Conservation (phyloP, 441 rosid species). For the Syzygium malaccense region DNA sequence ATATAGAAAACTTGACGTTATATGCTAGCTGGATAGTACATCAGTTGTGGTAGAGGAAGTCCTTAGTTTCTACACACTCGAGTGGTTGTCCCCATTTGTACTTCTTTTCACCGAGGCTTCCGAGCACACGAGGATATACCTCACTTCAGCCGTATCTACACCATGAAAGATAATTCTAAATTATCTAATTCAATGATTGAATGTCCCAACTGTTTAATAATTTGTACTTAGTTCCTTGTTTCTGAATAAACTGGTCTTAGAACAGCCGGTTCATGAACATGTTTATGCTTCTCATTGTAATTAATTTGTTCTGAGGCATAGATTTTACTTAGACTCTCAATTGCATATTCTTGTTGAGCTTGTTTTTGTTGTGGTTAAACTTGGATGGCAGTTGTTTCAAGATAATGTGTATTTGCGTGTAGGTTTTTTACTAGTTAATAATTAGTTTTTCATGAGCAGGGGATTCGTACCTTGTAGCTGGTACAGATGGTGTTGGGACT, state of each 20-base stretch:
- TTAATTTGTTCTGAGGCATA: background rate
- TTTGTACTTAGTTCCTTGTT: background rate
- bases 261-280: background rate
- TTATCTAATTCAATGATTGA: background rate
- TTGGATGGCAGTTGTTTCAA: background rate
- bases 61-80: background rate
- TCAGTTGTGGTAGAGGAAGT: background rate
- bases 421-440: background rate
- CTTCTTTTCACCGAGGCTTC: background rate
- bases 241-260: background rate
- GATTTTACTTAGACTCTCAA: background rate
- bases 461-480: conserved; percentile 86
- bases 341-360: background rate
- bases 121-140: background rate
- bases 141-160: background rate
- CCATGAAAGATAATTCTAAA: background rate
- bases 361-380: background rate
- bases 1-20: background rate
- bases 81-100: background rate
- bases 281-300: background rate
- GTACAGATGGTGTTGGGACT: conserved; percentile 97
- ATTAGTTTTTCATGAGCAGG: conserved; percentile 27
- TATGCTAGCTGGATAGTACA: background rate
- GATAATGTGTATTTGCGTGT: background rate
- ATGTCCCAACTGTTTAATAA: background rate